Conservation (phyloP, 2,329 filamentous ascomycete genomes). For the Atkinsonella texensis region DNA sequence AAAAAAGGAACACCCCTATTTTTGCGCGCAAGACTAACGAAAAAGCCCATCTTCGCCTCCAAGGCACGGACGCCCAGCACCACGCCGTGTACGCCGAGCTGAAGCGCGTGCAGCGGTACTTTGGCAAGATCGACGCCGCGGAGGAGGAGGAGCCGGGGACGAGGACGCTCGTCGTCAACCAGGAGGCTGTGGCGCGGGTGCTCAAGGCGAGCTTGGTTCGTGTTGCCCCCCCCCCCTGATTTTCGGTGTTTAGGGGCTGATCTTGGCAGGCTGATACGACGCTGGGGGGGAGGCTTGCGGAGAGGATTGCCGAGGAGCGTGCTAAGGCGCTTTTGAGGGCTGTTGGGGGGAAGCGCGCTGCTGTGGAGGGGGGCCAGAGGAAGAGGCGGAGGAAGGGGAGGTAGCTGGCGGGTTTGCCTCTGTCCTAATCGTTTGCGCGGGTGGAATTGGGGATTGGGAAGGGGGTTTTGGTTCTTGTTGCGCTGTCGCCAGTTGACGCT, state of each 20-base stretch:
- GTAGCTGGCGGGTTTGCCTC: no score
- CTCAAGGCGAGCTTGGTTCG: conserved; percentile 66
- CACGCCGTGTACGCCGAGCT: conserved; percentile 82
- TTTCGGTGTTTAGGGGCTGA: no score
- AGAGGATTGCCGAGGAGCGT: conserved; percentile 44
- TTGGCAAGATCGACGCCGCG: conserved; percentile 73
- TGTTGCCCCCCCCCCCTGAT: no score
- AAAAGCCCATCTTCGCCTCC: conserved; percentile 61
- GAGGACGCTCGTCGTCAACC: conserved; percentile 49
- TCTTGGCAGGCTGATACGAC: conserved; percentile 32
- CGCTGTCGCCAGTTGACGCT: no score
- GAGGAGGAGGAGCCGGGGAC: conserved; percentile 48
- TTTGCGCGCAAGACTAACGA: background rate
- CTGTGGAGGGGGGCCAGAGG: conserved; percentile 17
- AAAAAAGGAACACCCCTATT: no score
- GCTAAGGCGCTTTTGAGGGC: conserved; percentile 38
- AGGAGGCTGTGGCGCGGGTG: conserved; percentile 66
- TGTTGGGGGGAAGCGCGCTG: conserved; percentile 31
- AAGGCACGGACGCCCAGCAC: conserved; percentile 68
- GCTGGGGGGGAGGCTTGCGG: conserved; percentile 38
- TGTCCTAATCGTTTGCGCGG: no score
- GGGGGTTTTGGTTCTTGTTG: no score
- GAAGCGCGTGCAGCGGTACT: conserved; percentile 78
- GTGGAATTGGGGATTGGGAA: no score
- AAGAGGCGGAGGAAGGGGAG: conserved; percentile 1